Base-by-base conservation (phyloP, 352 stramenopile genomes). In the Phytophthora foliorum region DNA sequence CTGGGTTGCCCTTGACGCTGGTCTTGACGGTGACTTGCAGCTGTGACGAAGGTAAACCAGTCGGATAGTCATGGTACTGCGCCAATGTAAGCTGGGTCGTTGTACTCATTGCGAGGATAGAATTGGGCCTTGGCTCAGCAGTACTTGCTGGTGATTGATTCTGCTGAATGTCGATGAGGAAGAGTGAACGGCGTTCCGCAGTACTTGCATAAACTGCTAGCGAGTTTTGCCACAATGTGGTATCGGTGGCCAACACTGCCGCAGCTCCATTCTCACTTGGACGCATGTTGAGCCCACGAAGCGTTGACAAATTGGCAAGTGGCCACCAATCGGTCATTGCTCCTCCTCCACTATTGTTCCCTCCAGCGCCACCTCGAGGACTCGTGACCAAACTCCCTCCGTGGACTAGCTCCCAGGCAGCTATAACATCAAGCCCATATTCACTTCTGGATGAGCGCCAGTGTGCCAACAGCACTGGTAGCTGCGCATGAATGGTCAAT, bases 41-140 rank as follows among this genome's bases (percentile, higher is more conserved):
- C 25, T 92, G 39, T 5, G 72, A 70, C 2, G 71, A 58, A 14
- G 86, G 72, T 13, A 91, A 59, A 44, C 75, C 71, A 21, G 38
- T 46, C 14, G 81, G 75, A 51, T 91, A 92, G 55, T 78, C 78
- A 57, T 84, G 80, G 49, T 92, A 95, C 56, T 95, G 83, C 14
- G 87, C 79, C 1, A 94, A 57, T 7, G 62, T 82, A 9, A 95
- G 74, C 39, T 84, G 74, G 6, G 77, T 69, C 54, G 31, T 64
- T 42, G 76, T 72, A 71, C 70, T 72, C 22, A 79, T 29, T 11
- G 57, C 42, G 1, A 72, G 19, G 13, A 49, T 16, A 38, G 51
- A 34, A 14, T 75, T 68, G 17, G 50, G 39, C 21, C 72, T 44
- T 6, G 11, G 27, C 25, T 66, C 38, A 27, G 13, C 4, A 25